A percentile compares a stretch with the other conserved stretches of the same genome.
phyloP scores from a whole-genome alignment of 345 rosid genomes.

The Leavenworthia alabamica region DNA sequence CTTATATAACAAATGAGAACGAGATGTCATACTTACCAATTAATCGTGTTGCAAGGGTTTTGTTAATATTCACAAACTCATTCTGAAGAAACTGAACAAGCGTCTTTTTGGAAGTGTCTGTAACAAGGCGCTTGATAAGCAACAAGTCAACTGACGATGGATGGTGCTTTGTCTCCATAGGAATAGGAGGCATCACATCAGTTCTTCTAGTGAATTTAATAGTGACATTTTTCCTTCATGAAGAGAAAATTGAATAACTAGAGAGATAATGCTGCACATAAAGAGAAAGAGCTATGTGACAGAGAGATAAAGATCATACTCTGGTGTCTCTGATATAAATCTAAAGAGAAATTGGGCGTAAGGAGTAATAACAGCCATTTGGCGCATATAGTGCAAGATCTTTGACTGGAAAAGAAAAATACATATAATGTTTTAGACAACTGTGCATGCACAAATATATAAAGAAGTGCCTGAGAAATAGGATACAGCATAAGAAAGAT shows the following conservation, averaged over 20 bases:
- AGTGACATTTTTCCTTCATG: constrained; percentile 70
- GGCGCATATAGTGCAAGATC: constrained; percentile 96
- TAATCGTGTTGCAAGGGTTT: constrained; percentile 67
- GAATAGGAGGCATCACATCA: constrained; percentile 93
- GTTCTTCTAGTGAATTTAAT: constrained; percentile 83
- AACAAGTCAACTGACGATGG: constrained; percentile 94
- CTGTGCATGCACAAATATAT: not conserved
- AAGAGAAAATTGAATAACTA: not conserved
- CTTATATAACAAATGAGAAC: not conserved
- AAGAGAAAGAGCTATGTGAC: constrained; percentile 1
- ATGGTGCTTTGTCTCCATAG: constrained; percentile 91
- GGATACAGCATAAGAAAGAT: not conserved
- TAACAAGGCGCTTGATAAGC: constrained; percentile 77
- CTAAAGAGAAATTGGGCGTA: constrained; percentile 83
- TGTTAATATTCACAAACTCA: constrained; percentile 87
- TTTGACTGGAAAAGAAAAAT: constrained; percentile 61
- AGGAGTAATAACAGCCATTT: constrained; percentile 98
- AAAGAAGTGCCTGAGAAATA: not conserved
- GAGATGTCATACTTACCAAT: constrained; percentile 49
- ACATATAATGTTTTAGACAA: constrained; percentile 17
- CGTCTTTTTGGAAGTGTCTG: constrained; percentile 81
- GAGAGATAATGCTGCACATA: not conserved
- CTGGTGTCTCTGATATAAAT: constrained; percentile 68
- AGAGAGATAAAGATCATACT: constrained; percentile 45
- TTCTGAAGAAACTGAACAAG: constrained; percentile 90